A percentile compares a stretch with the other conserved stretches of the same genome.
These are phyloP conservation scores for Podaxis mareebaensis DNA, from an alignment of 768 basidiomycete species.

Conservation along the genomic window DNA sequence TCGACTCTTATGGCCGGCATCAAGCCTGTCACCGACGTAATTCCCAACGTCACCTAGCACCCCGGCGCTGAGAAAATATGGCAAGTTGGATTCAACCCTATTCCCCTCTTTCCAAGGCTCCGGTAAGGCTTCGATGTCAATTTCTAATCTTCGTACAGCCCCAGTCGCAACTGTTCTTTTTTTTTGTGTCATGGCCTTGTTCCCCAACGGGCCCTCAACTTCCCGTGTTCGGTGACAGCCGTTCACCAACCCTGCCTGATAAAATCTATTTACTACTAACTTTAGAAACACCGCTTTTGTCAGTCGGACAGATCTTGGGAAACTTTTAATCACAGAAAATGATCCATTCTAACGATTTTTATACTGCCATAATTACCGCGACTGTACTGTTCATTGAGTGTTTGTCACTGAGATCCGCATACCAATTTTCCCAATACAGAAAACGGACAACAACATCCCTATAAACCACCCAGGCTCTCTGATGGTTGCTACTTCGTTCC, in stretches of 20 bases:
- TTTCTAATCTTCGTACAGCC: background rate
- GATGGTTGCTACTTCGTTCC: constrained; percentile 6
- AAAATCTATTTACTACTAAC: background rate
- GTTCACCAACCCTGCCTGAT: background rate
- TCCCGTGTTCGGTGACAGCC: background rate
- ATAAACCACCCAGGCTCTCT: background rate
- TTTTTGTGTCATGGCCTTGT: background rate
- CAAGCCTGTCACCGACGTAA: constrained; percentile 1
- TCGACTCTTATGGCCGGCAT: background rate
- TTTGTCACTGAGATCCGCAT: too few relatives aligned
- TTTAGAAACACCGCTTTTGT: background rate
- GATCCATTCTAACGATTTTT: background rate
- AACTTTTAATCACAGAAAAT: background rate
- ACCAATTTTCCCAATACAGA: too few relatives aligned
- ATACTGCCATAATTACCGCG: background rate
- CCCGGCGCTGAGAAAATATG: constrained; percentile 1
- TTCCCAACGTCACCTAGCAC: background rate
- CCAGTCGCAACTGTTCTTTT: background rate
- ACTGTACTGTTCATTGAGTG: background rate
- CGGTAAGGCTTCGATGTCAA: background rate
- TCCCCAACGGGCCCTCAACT: background rate
- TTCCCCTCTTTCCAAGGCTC: background rate
- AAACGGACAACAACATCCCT: background rate
- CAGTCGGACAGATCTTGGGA: constrained; percentile 8
- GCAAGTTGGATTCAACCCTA: background rate